Evolutionary conservation across 2,329 filamentous ascomycete species (phyloP), one percentile per base, ranked within the genome.

Genomic region (Neonectria sp.): DNA sequence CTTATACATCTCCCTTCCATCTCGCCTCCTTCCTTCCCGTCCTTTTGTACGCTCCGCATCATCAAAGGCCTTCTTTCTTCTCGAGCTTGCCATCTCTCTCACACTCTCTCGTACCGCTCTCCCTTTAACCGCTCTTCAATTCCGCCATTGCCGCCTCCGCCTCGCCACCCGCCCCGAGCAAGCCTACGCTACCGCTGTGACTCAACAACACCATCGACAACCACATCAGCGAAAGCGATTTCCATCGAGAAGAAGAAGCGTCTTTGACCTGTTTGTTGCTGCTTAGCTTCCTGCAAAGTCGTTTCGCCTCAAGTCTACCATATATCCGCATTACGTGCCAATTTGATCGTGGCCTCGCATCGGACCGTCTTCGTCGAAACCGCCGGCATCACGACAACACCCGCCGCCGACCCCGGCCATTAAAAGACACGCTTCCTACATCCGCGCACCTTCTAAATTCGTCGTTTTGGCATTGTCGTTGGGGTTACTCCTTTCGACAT

Each of bases 61-160:
- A 68, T 72, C 76, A 78, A 77, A 76, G 76, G 70, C 76, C 77
- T 77, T 80, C 77, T 77, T 78, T 76, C 76, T 78, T 77, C 75
- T 80, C 75, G 74, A 79, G 75, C 75, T 79, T 81, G 73, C 76
- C 69, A 71, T 74, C 73, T 65, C 63, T 72, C 66, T 67, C 68
- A 67, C 60, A 45, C 59, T 68, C 65, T 60, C 63, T 65, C 65
- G 68, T 58, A 62, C 65, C 63, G 66, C 68, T 65, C 58, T 59
- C 55, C 35, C 45, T 63, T 51, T 35, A 43, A 43, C 37, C 45
- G 24, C 40, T 59, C 63, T 63, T 43, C 68, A 71, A 73, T 69
- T 72, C 51, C 46, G 60, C 60, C 63, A 45, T 71, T 65, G 66
- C 65, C 70, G 58, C 73, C 55, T 68, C 61, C 74, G 74, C 61